Evolutionary conservation across 306 rosid genomes (phyloP).

Genomic region (Cicer chorassanicum): DNA sequence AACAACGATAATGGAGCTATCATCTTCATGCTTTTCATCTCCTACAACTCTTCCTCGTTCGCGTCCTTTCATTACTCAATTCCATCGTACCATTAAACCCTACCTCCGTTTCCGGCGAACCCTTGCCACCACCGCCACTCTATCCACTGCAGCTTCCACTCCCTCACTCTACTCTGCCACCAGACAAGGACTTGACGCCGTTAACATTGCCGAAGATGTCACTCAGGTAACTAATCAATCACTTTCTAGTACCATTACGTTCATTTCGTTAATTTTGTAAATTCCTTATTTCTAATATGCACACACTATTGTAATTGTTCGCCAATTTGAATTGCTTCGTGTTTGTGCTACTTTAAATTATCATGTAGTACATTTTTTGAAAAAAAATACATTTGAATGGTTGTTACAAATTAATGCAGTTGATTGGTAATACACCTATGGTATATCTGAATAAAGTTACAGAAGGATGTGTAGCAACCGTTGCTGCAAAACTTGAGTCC

Average conservation of each 20-base stretch:
- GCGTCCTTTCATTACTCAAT: conserved; percentile 35
- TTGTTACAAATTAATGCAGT: conserved; percentile 51
- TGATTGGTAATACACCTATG: conserved; percentile 96
- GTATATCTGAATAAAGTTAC: conserved; percentile 87
- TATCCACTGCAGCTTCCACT: conserved; percentile 47
- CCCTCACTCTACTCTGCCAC: conserved; percentile 42
- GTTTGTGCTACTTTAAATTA: background rate
- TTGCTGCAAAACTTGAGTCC: conserved; percentile 98
- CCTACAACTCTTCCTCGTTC: conserved; percentile 51
- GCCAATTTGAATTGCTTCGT: background rate
- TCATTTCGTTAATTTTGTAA: background rate
- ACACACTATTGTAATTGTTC: background rate
- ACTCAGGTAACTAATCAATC: conserved; percentile 59
- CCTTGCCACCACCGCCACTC: conserved; percentile 16
- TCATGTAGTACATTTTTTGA: too few relatives aligned
- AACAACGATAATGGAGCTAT: conserved; percentile 50
- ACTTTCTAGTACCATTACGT: background rate
- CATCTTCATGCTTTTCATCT: conserved; percentile 33
- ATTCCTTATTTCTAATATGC: background rate
- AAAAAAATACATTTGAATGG: background rate
- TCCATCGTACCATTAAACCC: conserved; percentile 39
- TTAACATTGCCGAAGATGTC: conserved; percentile 91
- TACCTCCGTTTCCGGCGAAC: background rate
- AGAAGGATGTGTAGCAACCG: conserved; percentile 74
- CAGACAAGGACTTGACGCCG: conserved; percentile 69